Conservation (phyloP, 176 grass and related monocot genomes). For the Aechmea fasciata region DNA sequence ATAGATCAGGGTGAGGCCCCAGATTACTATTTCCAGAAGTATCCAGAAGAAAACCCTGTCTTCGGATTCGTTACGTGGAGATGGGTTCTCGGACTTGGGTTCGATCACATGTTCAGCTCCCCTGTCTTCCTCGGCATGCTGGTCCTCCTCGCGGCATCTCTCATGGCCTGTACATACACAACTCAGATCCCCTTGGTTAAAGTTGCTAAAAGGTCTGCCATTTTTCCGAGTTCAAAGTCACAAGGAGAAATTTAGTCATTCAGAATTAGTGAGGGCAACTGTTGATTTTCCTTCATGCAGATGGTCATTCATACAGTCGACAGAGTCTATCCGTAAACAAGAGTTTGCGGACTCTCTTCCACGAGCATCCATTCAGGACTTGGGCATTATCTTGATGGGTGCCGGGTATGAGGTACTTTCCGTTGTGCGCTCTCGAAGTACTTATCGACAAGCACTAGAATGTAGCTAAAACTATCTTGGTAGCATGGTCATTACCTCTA, state of each 20-base stretch:
- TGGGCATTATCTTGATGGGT: slow-evolving; percentile 84
- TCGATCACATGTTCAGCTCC: slow-evolving; percentile 95
- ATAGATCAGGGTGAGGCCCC: slow-evolving; percentile 78
- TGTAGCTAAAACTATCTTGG: too few species aligned
- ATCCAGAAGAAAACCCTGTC: slow-evolving; percentile 67
- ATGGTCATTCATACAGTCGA: slow-evolving; percentile 81
- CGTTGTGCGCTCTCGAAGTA: neutral
- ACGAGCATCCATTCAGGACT: slow-evolving; percentile 69
- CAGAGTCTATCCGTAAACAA: slow-evolving; percentile 54
- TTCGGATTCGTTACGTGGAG: slow-evolving; percentile 81
- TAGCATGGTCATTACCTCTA: too few species aligned
- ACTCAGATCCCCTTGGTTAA: slow-evolving; percentile 93
- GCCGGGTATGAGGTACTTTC: slow-evolving; percentile 76
- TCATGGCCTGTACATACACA: slow-evolving; percentile 94
- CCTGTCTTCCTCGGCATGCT: slow-evolving; percentile 81
- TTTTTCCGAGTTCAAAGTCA: neutral
- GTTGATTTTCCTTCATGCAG: slow-evolving; percentile 27
- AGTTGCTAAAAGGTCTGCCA: slow-evolving; percentile 61
- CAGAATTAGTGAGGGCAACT: neutral
- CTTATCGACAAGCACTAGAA: too few species aligned
- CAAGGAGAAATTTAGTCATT: neutral
- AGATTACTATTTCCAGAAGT: slow-evolving; percentile 73
- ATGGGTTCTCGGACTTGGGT: slow-evolving; percentile 85
- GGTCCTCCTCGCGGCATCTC: slow-evolving; percentile 61
- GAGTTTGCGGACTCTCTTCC: slow-evolving; percentile 75